Base-by-base conservation (phyloP, 345 rosid species). In the Murraya paniculata region DNA sequence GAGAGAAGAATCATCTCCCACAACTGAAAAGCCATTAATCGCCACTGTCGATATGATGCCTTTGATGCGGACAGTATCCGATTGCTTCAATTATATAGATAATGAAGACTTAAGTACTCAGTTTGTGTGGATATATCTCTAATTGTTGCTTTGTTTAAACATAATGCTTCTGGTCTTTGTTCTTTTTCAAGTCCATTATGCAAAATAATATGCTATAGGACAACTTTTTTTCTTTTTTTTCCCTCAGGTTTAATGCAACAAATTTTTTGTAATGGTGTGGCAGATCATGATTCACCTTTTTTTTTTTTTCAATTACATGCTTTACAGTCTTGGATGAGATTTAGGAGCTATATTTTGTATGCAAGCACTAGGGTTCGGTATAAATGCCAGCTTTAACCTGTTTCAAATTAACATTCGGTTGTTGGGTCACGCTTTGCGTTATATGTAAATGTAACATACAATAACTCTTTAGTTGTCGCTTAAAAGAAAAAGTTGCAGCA, bases 1-100 rank as follows among this genome's bases (percentile, higher is more conserved):
- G 79, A 77, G 64, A 56, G 65, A 22, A 55, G 35, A 28, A 68
- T 77, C 41, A 6, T 68, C 39, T 36, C 69, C 27, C 77, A 61
- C 13, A 10, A 9, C 11, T 73, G 77, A 74, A 27, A 59, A 41
- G 39, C 25, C 68, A 58, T 45, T 7, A 41, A 9, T 27, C 0
- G 7, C 38, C 33, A 5, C 2, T 53, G 28, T 53, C 22, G 19
- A 0, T 6, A 25, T 19, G 38, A 8, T 21, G 21, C 4, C 73
- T 72, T 56, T 24, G 65, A 24, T 36, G 28, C 13, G 30, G 53
- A 36, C 7, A 10, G 50, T 58, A 21, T 35, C 33, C 1, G n/a
- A 16, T 48, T 36, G 18, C 30, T 58, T 5, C 59, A n/a, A 14
- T 57, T n/a, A 36, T 24, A 10, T 7, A 24, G 53, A 57, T 11